These are phyloP conservation scores for Kentomonas sorsogonicus DNA, from an alignment of 208 protist species.

Conservation along the genomic window DNA sequence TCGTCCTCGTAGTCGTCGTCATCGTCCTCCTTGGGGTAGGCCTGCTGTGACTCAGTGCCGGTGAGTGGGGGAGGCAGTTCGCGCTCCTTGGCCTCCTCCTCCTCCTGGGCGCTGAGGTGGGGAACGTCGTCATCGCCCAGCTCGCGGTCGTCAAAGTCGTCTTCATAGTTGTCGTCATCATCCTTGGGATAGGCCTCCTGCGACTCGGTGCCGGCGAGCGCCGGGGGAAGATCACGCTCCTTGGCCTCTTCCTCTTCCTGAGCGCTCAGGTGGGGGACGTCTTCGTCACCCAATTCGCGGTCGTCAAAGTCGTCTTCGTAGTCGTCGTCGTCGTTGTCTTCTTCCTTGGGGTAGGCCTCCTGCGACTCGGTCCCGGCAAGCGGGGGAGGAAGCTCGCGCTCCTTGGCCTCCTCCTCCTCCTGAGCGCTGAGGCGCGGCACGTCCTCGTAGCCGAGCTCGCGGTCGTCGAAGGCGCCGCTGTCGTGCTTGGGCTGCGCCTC, in stretches of 20 bases:
- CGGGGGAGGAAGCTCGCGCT: no score
- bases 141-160: constrained; percentile 2
- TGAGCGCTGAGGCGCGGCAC: background rate
- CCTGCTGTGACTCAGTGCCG: background rate
- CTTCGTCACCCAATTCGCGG: background rate
- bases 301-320: constrained; percentile 21
- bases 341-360: constrained; percentile 5
- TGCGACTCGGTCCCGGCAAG: constrained; percentile 2
- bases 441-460: constrained; percentile 6
- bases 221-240: background rate
- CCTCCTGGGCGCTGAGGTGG: constrained; percentile 7
- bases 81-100: constrained; percentile 6
- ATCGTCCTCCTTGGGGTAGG: constrained; percentile 10
- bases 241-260: background rate
- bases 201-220: no score
- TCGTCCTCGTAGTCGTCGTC: constrained; percentile 28
- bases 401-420: constrained; percentile 2
- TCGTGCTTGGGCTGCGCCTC: background rate
- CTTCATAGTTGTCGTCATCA: no score
- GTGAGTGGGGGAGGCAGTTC: no score
- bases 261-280: background rate
- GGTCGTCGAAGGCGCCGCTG: constrained; percentile 2
- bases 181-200: no score
- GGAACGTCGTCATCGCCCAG: constrained; percentile 6
- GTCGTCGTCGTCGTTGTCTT: constrained; percentile 20